Conservation (phyloP, 2,329 filamentous ascomycete genomes). For the Botryotinia narcissicola region DNA sequence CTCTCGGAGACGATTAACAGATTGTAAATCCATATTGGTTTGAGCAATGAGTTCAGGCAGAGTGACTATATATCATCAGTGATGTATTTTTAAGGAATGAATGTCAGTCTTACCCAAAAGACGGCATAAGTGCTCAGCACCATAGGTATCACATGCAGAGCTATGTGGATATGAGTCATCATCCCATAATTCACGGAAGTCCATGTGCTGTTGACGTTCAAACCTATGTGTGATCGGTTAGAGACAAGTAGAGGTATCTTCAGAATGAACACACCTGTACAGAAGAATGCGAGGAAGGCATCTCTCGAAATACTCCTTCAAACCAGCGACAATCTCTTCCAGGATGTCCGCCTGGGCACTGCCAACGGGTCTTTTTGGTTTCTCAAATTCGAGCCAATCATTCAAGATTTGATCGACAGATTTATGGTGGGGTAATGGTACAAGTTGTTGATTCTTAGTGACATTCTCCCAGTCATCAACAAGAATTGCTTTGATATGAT, state of each 20-base stretch:
- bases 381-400: slow-evolving; percentile 73
- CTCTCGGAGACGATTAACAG: slow-evolving; percentile 81
- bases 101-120: slow-evolving; percentile 67
- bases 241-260: not conserved
- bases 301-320: slow-evolving; percentile 94
- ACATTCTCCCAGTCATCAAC: slow-evolving; percentile 99
- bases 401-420: slow-evolving; percentile 76
- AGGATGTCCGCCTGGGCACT: slow-evolving; percentile 79
- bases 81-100: slow-evolving; percentile 20
- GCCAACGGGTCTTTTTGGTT: slow-evolving; percentile 60
- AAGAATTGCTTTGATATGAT: slow-evolving; percentile 84
- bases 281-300: slow-evolving; percentile 82
- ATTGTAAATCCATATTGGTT: slow-evolving; percentile 96
- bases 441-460: slow-evolving; percentile 89
- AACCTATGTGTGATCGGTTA: slow-evolving; percentile 54
- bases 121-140: slow-evolving; percentile 85
- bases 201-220: slow-evolving; percentile 83
- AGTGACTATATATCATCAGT: slow-evolving; percentile 63
- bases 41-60: slow-evolving; percentile 93
- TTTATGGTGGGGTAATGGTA: slow-evolving; percentile 74
- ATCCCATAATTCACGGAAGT: slow-evolving; percentile 70
- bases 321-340: slow-evolving; percentile 80
- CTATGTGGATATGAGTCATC: slow-evolving; percentile 63
- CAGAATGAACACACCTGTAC: slow-evolving; percentile 57
- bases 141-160: slow-evolving; percentile 77